A percentile compares a stretch with the other conserved stretches of the same genome.
These are phyloP conservation scores for Paramecium tetraurelia DNA, from an alignment of 73 alveolate species.

Conservation along the genomic window DNA sequence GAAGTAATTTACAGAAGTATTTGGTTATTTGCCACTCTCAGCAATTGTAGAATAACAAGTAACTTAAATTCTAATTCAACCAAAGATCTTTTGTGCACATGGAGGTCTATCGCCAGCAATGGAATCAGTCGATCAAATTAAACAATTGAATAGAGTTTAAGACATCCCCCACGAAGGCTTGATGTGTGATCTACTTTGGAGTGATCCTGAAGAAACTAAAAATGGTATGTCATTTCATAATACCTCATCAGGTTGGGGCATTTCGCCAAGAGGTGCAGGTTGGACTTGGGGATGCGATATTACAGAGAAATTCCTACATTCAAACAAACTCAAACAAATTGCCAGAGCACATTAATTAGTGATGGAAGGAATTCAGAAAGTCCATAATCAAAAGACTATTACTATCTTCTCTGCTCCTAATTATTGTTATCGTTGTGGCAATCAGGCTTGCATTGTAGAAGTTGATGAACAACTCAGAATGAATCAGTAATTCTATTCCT, in stretches of 20 bases:
- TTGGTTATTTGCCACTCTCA: conserved; percentile 87
- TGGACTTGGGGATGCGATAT: conserved; percentile 78
- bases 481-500: conserved; percentile 13
- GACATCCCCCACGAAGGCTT: conserved; percentile 92
- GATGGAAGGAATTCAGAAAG: conserved; percentile 72
- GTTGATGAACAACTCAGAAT: conserved; percentile 62
- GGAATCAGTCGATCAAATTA: conserved; percentile 60
- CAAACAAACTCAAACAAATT: conserved; percentile 54
- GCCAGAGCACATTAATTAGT: conserved; percentile 77
- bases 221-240: conserved; percentile 19
- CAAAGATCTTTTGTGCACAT: conserved; percentile 63
- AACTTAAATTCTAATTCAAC: neutral
- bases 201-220: conserved; percentile 89
- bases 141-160: conserved; percentile 59
- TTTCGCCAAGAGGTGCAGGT: conserved; percentile 80
- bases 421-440: conserved; percentile 96
- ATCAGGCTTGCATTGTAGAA: conserved; percentile 79
- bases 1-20: conserved; percentile 82
- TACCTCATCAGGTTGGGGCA: conserved; percentile 60
- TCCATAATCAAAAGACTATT: conserved; percentile 79
- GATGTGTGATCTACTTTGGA: conserved; percentile 90
- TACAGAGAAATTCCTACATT: conserved; percentile 64
- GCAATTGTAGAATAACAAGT: conserved; percentile 80
- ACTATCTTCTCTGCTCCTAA: conserved; percentile 94
- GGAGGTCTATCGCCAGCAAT: conserved; percentile 73